Evolutionary conservation across 108 stramenopile species (phyloP).

Genomic region (Cyclotella distinguenda): DNA sequence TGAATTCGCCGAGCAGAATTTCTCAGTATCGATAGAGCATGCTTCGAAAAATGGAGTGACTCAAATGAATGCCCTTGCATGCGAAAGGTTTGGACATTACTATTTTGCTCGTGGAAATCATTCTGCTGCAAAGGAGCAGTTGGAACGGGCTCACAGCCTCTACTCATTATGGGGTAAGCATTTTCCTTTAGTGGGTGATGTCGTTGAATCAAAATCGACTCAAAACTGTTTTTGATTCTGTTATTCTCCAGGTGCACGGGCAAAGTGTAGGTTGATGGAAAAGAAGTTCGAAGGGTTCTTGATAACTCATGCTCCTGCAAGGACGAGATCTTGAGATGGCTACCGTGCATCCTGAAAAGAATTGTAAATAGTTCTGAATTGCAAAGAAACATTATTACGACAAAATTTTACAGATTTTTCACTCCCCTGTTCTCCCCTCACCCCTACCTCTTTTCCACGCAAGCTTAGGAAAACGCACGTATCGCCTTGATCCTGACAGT

Average conservation of each 20-base stretch:
- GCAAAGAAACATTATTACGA: no score
- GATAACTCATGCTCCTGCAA: no score
- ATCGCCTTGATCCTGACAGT: no score
- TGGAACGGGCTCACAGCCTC: neutral
- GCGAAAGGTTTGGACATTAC: slow-evolving; percentile 10
- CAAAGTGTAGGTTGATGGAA: neutral
- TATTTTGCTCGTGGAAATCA: neutral
- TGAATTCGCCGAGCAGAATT: slow-evolving; percentile 1
- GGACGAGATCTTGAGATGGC: no score
- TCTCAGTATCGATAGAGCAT: neutral
- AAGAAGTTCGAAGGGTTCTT: neutral
- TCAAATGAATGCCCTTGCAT: slow-evolving; percentile 11
- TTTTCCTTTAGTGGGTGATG: no score
- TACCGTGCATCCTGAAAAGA: no score
- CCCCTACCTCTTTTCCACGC: no score
- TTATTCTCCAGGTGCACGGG: neutral
- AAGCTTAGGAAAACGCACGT: no score
- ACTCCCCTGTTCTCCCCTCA: no score
- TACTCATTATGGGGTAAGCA: slow-evolving; percentile 17
- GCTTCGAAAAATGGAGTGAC: neutral
- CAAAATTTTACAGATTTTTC: no score
- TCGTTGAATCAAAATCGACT: no score
- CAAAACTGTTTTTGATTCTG: neutral
- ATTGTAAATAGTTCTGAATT: no score
- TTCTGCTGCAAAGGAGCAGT: neutral